Base-by-base conservation (phyloP, 1,139 yeast genomes). In the Lodderomyces jiufengensis region DNA sequence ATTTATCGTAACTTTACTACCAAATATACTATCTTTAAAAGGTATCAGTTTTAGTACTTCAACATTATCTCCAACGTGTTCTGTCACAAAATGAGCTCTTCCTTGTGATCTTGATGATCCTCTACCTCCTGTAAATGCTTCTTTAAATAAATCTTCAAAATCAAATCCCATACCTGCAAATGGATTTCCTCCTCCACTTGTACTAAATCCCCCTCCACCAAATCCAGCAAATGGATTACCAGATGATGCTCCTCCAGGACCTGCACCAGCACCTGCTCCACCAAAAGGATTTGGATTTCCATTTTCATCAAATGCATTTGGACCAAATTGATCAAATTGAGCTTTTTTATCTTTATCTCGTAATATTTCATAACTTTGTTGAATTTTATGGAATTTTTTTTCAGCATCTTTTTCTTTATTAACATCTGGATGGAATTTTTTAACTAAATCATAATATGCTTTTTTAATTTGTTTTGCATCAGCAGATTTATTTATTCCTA, bases 401-500 rank as follows among this genome's bases (percentile, higher is more conserved):
- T 90, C 95, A 0, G 97, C 95, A 22, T 77, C 94, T 27, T 78
- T 75, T 47, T 85, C 96, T 60, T 92, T 92, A 61, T 92, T 92
- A 36, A 92, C 86, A 65, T 92, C 99, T 1, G 99, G 99, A 61
- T 92, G 99, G 60, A 70, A 86, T 59, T 92, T 79, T 59, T 94
- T 94, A 15, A 97, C 98, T 45, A 92, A 68, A 52, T 87, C 84
- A 57, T 88, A 88, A 64, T 92, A 92, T 5, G 96, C 95, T 62
- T 87, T 88, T 60, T 92, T 92, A 61, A 92, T 90, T 24, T 88
- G 95, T 24, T 84, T 74, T n/a, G 82, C 69, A 15, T 82, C 74
- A 0, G 98, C 94, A 36, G 58, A 57, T 45, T 75, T 76, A 27
- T 75, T 77, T 25, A 92, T 86, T 5, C 97, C 97, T 34, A 92